Conservation (phyloP, 208 protist species). For the Leishmania tarentolae region DNA sequence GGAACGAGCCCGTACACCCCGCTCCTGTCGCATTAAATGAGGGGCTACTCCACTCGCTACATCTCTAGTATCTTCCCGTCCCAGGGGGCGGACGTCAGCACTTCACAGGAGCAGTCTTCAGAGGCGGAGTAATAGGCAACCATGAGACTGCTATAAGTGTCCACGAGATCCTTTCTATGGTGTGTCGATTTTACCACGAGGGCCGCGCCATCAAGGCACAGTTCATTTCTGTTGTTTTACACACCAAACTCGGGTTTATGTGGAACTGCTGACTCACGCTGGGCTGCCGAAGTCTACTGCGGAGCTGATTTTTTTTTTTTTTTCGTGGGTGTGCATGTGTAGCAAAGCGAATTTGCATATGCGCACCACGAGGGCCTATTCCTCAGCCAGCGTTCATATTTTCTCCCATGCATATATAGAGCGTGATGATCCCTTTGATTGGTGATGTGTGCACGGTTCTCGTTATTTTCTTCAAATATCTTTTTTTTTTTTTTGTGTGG, state of each 20-base stretch:
- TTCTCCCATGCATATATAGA: background rate
- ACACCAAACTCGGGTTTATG: background rate
- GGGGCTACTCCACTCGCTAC: slow-evolving; percentile 1
- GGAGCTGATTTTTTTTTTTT: background rate
- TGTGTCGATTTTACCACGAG: background rate
- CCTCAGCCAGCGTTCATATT: background rate
- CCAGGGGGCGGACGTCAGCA: background rate
- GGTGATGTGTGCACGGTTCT: background rate
- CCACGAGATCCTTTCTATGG: background rate
- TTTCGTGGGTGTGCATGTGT: background rate
- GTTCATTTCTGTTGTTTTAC: background rate
- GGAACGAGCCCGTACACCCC: slow-evolving; percentile 32
- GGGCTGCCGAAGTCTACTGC: background rate
- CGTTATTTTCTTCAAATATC: background rate
- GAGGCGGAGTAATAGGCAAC: background rate
- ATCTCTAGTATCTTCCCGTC: background rate
- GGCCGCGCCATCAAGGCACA: background rate
- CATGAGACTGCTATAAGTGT: background rate
- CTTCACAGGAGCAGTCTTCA: background rate
- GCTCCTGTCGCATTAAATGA: slow-evolving; percentile 21
- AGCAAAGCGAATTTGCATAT: background rate
- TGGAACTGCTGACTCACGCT: background rate
- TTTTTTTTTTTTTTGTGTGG: background rate
- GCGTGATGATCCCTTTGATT: background rate
- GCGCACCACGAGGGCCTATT: background rate